These are phyloP conservation scores for Lasiosphaeriaceae sp. DNA, from an alignment of 495 filamentous ascomycete genomes.

Conservation along the genomic window DNA sequence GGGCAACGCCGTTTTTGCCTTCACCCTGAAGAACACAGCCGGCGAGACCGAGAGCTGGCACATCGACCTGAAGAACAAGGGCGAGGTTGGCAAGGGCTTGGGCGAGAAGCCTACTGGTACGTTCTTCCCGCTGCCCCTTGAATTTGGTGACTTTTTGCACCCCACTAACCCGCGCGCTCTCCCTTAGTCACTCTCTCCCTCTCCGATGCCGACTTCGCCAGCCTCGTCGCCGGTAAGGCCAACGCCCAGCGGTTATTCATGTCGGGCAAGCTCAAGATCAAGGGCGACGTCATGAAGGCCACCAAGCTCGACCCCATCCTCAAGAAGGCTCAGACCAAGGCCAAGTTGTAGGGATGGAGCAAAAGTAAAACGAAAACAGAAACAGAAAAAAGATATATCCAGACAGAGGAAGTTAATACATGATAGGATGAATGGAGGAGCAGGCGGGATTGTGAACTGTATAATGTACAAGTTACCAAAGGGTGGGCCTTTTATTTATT, in stretches of 20 bases:
- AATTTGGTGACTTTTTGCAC: too few relatives aligned
- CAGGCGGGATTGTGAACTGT: too few relatives aligned
- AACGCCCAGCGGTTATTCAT: conserved; percentile 96
- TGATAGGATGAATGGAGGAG: neutral
- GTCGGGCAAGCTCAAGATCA: conserved; percentile 94
- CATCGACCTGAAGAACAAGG: conserved; percentile 91
- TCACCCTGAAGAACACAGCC: conserved; percentile 82
- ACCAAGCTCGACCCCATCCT: conserved; percentile 94
- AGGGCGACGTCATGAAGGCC: conserved; percentile 98
- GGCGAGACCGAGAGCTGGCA: conserved; percentile 82
- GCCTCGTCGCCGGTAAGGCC: conserved; percentile 80
- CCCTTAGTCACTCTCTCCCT: conserved; percentile 72
- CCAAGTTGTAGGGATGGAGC: conserved; percentile 63
- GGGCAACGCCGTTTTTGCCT: conserved; percentile 83
- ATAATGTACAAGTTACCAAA: too few relatives aligned
- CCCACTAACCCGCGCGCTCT: neutral
- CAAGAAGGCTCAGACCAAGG: conserved; percentile 78
- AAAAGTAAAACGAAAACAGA: too few relatives aligned
- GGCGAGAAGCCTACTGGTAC: conserved; percentile 79
- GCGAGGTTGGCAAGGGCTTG: conserved; percentile 71
- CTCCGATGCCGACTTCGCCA: conserved; percentile 80
- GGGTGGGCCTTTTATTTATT: too few relatives aligned
- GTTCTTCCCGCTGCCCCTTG: too few relatives aligned
- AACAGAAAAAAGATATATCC: too few relatives aligned
- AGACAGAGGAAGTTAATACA: neutral